Conservation (phyloP, 345 rosid genomes). For the Gossypium anomalum region DNA sequence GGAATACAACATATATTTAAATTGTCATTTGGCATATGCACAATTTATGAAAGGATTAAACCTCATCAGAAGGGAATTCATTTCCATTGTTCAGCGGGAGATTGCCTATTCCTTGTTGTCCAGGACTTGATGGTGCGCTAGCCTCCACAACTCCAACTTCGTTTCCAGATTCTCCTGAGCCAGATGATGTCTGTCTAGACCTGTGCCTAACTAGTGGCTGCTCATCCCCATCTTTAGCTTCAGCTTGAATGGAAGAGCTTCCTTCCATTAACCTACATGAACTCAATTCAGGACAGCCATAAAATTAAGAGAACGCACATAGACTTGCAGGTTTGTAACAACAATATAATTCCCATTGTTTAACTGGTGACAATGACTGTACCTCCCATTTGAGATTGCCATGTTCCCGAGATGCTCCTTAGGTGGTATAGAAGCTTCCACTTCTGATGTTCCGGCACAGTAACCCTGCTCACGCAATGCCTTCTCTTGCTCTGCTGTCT, state of each 20-base stretch:
- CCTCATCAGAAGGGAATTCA: constrained; percentile 77
- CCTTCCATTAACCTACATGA: constrained; percentile 53
- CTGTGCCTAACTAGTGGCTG: constrained; percentile 69
- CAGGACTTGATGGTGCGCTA: constrained; percentile 56
- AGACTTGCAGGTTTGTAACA: background rate
- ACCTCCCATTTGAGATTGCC: constrained; percentile 70
- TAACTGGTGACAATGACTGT: constrained; percentile 12
- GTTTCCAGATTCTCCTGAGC: constrained; percentile 39
- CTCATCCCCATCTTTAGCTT: constrained; percentile 61
- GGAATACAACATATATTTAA: background rate
- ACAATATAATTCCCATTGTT: background rate
- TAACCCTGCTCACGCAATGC: constrained; percentile 38
- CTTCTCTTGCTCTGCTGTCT: constrained; percentile 77
- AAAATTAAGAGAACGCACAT: background rate
- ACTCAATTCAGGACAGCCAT: constrained; percentile 6
- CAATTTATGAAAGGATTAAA: constrained; percentile 19
- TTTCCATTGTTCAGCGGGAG: constrained; percentile 43
- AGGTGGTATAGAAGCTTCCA: constrained; percentile 35
- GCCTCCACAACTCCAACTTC: constrained; percentile 36
- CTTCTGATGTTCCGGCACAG: constrained; percentile 42
- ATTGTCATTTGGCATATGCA: background rate
- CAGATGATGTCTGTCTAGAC: constrained; percentile 51
- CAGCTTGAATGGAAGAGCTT: constrained; percentile 63
- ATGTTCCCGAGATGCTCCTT: constrained; percentile 34
- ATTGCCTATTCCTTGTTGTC: constrained; percentile 31